Evolutionary conservation across 768 basidiomycete species (phyloP).

Genomic region (Gautieria morchelliformis): DNA sequence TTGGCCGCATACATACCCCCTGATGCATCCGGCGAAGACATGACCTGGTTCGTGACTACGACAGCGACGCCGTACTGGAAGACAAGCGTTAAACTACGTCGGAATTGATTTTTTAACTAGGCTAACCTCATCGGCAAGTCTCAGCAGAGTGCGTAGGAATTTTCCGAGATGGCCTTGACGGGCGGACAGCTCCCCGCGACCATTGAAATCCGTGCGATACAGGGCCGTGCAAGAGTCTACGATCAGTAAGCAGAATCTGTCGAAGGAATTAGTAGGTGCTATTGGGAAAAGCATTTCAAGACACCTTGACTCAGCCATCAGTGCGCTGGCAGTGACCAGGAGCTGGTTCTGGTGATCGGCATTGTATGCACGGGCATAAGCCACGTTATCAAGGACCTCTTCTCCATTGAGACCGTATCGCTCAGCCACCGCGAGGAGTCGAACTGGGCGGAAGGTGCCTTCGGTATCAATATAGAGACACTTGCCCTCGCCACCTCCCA

Average conservation of each 20-base stretch:
- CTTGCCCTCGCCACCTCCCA: slow-evolving; percentile 99
- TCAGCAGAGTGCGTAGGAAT: slow-evolving; percentile 85
- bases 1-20: slow-evolving; percentile 83
- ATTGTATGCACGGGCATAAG: slow-evolving; percentile 97
- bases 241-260: slow-evolving; percentile 89
- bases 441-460: slow-evolving; percentile 95
- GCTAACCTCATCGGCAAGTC: slow-evolving; percentile 90
- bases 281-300: background rate
- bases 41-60: slow-evolving; percentile 96
- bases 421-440: slow-evolving; percentile 90
- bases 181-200: slow-evolving; percentile 90
- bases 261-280: background rate
- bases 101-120: background rate
- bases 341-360: slow-evolving; percentile 93
- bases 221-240: slow-evolving; percentile 95
- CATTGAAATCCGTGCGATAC: slow-evolving; percentile 92
- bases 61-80: slow-evolving; percentile 92
- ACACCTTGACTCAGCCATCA: slow-evolving; percentile 98
- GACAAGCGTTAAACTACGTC: background rate
- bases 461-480: slow-evolving; percentile 99
- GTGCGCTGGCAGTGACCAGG: slow-evolving; percentile 86
- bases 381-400: slow-evolving; percentile 96
- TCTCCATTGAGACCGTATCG: slow-evolving; percentile 95
- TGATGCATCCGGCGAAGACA: slow-evolving; percentile 95
- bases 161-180: slow-evolving; percentile 94